Evolutionary conservation across 192 early-diverging fungal genomes (phyloP).

Genomic region (Coemansia sp.): DNA sequence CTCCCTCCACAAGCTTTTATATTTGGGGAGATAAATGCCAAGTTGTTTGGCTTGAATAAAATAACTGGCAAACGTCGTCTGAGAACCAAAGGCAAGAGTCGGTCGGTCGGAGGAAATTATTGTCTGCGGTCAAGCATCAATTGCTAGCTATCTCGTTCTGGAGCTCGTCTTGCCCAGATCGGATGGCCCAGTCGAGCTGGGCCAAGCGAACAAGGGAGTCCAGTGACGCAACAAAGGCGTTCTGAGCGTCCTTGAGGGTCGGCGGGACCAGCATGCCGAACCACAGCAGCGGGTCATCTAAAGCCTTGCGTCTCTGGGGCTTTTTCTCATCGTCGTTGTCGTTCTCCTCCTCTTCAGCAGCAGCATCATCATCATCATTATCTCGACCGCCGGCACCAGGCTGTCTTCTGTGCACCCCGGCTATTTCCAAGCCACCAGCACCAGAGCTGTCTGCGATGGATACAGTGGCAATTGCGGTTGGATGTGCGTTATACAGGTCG

Average conservation of each 20-base stretch:
- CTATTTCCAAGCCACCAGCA: neutral
- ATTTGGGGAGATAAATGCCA: too few relatives aligned
- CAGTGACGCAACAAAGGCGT: constrained; percentile 33
- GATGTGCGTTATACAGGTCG: constrained; percentile 35
- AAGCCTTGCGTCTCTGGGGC: neutral
- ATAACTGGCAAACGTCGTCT: too few relatives aligned
- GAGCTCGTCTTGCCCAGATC: neutral
- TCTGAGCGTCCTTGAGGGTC: constrained; percentile 39
- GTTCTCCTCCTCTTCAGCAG: neutral
- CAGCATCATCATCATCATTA: too few relatives aligned
- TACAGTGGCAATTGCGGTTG: constrained; percentile 36
- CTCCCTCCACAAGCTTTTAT: too few relatives aligned
- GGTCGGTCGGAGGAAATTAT: too few relatives aligned
- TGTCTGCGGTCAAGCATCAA: neutral
- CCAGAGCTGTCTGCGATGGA: constrained; percentile 6
- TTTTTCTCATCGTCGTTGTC: neutral
- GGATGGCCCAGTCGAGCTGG: constrained; percentile 21
- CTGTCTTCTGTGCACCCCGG: neutral
- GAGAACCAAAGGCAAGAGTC: too few relatives aligned
- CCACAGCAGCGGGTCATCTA: constrained; percentile 48
- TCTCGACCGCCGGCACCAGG: neutral
- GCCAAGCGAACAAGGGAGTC: constrained; percentile 33
- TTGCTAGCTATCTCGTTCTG: neutral
- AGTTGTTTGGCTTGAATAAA: too few relatives aligned
- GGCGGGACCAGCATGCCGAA: constrained; percentile 57